These are phyloP conservation scores for Phoenix dactylifera DNA, from an alignment of 176 grass and related monocot genomes.

Conservation along the genomic window DNA sequence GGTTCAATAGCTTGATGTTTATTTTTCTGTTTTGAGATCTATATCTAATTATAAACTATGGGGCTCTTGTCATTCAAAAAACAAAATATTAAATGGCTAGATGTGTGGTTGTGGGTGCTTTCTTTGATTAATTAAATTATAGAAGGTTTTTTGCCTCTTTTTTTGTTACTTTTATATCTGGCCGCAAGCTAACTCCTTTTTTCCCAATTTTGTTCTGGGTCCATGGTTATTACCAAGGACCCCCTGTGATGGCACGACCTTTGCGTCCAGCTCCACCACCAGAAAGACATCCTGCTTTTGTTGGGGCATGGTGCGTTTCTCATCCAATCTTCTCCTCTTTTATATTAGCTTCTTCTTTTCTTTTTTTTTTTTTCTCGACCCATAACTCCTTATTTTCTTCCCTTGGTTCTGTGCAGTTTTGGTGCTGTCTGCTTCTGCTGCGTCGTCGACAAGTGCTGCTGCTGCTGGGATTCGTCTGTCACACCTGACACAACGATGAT, in stretches of 20 bases:
- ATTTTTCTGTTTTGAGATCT: too few relatives aligned
- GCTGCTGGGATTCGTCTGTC: conserved; percentile 14
- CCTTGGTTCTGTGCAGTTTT: neutral
- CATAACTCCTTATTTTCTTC: too few relatives aligned
- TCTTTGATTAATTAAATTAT: too few relatives aligned
- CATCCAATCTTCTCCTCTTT: too few relatives aligned
- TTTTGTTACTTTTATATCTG: neutral
- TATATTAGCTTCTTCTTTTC: too few relatives aligned
- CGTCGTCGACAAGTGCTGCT: conserved; percentile 20
- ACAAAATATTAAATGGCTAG: too few relatives aligned
- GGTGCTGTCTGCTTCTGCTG: conserved; percentile 21
- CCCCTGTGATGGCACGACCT: conserved; percentile 49
- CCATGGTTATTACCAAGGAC: conserved; percentile 45
- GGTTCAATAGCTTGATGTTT: too few relatives aligned
- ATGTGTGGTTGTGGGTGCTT: too few relatives aligned
- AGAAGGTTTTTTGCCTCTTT: neutral
- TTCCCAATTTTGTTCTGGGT: neutral
- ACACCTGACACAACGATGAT: neutral
- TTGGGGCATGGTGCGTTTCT: conserved; percentile 50
- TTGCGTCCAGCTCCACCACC: conserved; percentile 33
- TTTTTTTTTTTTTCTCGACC: too few relatives aligned
- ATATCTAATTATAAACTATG: too few relatives aligned
- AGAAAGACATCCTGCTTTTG: conserved; percentile 39
- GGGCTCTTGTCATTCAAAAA: too few relatives aligned
- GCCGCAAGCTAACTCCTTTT: neutral